Percentiles rank a stretch among this genome's conserved stretches.
phyloP scores from a whole-genome alignment of 768 basidiomycete species.

The Termitomyces sp. region DNA sequence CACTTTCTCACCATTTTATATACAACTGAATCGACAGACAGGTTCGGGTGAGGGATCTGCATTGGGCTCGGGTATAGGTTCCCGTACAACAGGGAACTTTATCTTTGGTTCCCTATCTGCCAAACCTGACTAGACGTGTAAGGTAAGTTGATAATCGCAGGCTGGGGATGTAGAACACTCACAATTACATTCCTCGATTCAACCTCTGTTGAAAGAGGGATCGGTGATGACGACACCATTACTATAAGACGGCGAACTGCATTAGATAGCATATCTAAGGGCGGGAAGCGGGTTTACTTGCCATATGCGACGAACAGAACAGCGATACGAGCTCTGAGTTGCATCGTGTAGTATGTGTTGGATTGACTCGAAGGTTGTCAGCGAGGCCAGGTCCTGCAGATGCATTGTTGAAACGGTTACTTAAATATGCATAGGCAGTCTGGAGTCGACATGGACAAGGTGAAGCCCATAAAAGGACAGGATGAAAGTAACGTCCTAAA shows the following conservation, averaged over 20 bases:
- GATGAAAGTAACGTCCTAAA: slow-evolving; percentile 16
- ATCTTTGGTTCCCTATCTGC: not conserved
- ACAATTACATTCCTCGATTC: slow-evolving; percentile 10
- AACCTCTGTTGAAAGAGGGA: slow-evolving; percentile 18
- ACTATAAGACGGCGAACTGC: slow-evolving; percentile 8
- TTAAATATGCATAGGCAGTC: slow-evolving; percentile 2
- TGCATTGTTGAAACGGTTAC: slow-evolving; percentile 2
- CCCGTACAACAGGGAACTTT: slow-evolving; percentile 5
- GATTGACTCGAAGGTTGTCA: not conserved
- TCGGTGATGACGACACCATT: slow-evolving; percentile 20
- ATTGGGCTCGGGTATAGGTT: slow-evolving; percentile 6
- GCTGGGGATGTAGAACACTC: not conserved
- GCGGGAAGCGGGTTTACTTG: slow-evolving; percentile 9
- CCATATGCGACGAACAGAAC: slow-evolving; percentile 22
- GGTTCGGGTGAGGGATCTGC: slow-evolving; percentile 6
- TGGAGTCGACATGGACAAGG: slow-evolving; percentile 13
- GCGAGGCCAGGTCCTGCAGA: not conserved
- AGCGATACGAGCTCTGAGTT: slow-evolving; percentile 18
- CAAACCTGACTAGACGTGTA: not conserved
- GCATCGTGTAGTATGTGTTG: slow-evolving; percentile 17
- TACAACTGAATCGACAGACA: slow-evolving; percentile 9
- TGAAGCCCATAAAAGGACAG: slow-evolving; percentile 13
- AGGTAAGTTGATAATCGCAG: not conserved
- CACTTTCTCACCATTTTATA: slow-evolving; percentile 7
- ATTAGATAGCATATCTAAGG: not conserved